A percentile compares a stretch with the other conserved stretches of the same genome.
Conservation (phyloP, 2,329 filamentous ascomycete genomes). For the Blumeria hordei region DNA sequence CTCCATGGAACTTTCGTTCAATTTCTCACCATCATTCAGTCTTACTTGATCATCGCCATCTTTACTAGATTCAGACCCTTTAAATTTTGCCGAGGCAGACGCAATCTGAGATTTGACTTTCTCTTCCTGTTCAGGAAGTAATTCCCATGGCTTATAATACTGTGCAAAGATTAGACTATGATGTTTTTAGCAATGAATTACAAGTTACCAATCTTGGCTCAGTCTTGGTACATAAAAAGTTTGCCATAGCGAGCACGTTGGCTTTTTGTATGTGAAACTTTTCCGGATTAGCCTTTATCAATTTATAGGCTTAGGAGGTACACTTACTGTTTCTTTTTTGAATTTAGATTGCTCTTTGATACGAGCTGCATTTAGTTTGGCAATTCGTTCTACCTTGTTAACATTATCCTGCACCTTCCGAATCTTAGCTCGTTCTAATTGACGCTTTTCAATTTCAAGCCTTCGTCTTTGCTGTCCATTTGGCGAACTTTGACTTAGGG, state of each 20-base stretch:
- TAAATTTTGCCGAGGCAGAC: slow-evolving; percentile 36
- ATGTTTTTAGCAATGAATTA: not conserved
- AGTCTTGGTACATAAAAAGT: slow-evolving; percentile 46
- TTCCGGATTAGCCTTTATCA: slow-evolving; percentile 1
- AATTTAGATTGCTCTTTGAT: slow-evolving; percentile 48
- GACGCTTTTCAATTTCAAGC: slow-evolving; percentile 59
- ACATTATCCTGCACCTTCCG: slow-evolving; percentile 50
- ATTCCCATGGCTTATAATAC: slow-evolving; percentile 73
- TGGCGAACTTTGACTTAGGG: slow-evolving; percentile 44
- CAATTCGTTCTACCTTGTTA: slow-evolving; percentile 37
- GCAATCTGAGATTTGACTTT: slow-evolving; percentile 45
- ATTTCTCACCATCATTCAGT: slow-evolving; percentile 7
- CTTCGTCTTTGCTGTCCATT: slow-evolving; percentile 41
- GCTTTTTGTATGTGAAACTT: slow-evolving; percentile 43
- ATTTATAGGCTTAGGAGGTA: not conserved
- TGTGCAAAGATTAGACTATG: slow-evolving; percentile 18
- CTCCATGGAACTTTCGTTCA: slow-evolving; percentile 15
- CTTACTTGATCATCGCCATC: slow-evolving; percentile 17
- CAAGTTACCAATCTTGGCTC: slow-evolving; percentile 48
- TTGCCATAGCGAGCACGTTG: slow-evolving; percentile 46
- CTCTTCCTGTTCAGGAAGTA: slow-evolving; percentile 42
- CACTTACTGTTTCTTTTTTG: slow-evolving; percentile 51
- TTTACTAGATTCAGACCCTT: slow-evolving; percentile 33
- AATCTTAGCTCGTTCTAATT: slow-evolving; percentile 49
- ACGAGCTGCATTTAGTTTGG: slow-evolving; percentile 34